Percentiles rank a stretch among this genome's conserved stretches.
phyloP scores from a whole-genome alignment of 768 basidiomycete genomes.

The Lentinula sp. region DNA sequence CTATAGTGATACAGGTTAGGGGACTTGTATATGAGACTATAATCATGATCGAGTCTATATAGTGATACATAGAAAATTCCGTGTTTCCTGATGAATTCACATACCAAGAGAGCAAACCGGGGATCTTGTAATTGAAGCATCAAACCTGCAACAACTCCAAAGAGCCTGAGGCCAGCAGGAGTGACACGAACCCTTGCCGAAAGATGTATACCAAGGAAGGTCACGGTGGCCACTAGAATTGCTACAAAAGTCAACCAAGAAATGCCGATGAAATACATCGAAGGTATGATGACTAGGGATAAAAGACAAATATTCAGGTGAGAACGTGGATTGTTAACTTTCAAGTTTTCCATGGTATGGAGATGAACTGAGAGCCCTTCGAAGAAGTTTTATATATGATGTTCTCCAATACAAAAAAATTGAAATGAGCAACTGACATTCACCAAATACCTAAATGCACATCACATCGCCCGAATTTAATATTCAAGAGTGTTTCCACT shows the following conservation, averaged over 20 bases:
- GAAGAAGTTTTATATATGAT: too few species aligned
- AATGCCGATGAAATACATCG: not conserved
- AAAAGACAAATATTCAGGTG: not conserved
- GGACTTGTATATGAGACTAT: too few species aligned
- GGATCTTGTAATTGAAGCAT: not conserved
- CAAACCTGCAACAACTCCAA: not conserved
- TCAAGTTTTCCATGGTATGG: not conserved
- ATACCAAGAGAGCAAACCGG: not conserved
- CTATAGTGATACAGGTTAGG: too few species aligned
- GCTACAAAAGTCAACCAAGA: not conserved
- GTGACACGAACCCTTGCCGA: not conserved
- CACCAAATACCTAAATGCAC: too few species aligned
- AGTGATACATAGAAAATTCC: too few species aligned
- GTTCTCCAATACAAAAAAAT: too few species aligned
- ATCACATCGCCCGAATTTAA: too few species aligned
- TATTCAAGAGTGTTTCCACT: too few species aligned
- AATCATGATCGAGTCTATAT: too few species aligned
- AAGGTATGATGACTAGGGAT: not conserved
- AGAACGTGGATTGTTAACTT: not conserved
- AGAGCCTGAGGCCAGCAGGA: not conserved
- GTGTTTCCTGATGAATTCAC: too few species aligned
- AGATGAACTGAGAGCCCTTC: too few species aligned
- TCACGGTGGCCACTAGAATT: not conserved
- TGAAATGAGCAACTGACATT: too few species aligned
- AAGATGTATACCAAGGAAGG: not conserved